Evolutionary conservation across 148 eudicot species (phyloP).

Genomic region (Selenicereus undatus): DNA sequence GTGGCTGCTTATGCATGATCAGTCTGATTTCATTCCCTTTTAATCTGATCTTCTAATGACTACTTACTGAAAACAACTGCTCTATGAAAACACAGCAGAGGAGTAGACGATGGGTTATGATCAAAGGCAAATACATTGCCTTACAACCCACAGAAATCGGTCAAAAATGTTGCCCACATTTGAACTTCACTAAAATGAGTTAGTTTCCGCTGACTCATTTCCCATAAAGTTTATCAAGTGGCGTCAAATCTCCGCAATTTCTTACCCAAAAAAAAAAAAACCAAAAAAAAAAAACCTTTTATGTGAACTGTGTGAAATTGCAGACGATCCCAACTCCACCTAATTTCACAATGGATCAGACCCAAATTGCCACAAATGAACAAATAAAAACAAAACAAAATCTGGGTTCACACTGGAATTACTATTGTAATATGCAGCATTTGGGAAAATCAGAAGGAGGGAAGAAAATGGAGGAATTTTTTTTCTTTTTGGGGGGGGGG

Average conservation of each 20-base stretch:
- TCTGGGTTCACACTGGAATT: not conserved
- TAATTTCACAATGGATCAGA: slow-evolving; percentile 13
- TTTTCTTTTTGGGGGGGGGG: not conserved
- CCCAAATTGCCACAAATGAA: slow-evolving; percentile 1
- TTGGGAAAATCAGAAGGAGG: not conserved
- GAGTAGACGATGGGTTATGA: slow-evolving; percentile 9
- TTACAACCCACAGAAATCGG: not conserved
- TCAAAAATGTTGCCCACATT: slow-evolving; percentile 11
- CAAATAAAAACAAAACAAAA: not conserved
- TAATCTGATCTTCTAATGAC: not conserved
- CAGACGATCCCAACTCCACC: not conserved
- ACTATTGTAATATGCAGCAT: not conserved
- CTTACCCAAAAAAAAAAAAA: not conserved
- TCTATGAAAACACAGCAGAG: slow-evolving; percentile 15
- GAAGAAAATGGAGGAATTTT: not conserved
- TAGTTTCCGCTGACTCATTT: slow-evolving; percentile 1
- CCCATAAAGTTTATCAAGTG: slow-evolving; percentile 17
- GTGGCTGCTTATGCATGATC: no score
- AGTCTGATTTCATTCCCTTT: no score
- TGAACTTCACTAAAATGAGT: not conserved
- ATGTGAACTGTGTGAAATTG: not conserved
- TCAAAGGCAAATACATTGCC: slow-evolving; percentile 13
- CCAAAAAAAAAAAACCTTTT: not conserved
- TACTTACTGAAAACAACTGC: not conserved
- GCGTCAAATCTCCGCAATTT: slow-evolving; percentile 20